A percentile compares a stretch with the other conserved stretches of the same genome.
Conservation (phyloP, 2,329 filamentous ascomycete species). For the Xylariaceae sp. region DNA sequence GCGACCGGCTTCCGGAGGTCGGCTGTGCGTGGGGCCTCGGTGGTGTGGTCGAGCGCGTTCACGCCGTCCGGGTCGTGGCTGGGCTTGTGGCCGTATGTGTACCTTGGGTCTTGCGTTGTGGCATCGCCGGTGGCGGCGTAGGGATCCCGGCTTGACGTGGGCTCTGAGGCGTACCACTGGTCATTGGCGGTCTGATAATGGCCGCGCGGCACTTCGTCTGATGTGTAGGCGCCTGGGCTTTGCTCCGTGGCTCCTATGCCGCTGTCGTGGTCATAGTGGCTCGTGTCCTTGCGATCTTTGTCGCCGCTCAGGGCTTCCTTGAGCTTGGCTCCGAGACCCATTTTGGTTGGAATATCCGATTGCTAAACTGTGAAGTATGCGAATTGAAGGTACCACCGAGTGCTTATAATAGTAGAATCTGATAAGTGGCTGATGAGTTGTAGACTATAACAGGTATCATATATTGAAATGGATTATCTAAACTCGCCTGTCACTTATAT, state of each 20-base stretch:
- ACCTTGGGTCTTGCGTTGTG: neutral
- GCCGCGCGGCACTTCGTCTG: conserved; percentile 26
- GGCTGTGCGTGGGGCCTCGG: neutral
- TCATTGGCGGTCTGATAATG: conserved; percentile 14
- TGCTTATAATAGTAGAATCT: neutral
- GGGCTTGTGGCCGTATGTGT: neutral
- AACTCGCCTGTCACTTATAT: too few species aligned
- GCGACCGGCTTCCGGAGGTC: neutral
- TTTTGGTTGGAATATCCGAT: neutral
- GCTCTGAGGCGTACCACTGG: neutral
- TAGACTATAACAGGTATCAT: too few species aligned
- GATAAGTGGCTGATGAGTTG: neutral
- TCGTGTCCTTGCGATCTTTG: conserved; percentile 16
- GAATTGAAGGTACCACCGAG: too few species aligned
- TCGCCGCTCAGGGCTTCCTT: conserved; percentile 34
- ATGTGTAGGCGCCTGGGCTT: conserved; percentile 26
- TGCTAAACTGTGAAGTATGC: neutral
- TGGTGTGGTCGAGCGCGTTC: neutral
- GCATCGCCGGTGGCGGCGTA: neutral
- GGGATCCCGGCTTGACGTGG: neutral
- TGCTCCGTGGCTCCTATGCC: conserved; percentile 9
- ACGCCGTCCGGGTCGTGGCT: neutral
- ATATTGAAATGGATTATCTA: too few species aligned
- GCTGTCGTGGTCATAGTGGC: too few species aligned
- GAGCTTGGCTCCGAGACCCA: conserved; percentile 36